Conservation (phyloP, 305 asterid genomes). For the Petunia hybrid region DNA sequence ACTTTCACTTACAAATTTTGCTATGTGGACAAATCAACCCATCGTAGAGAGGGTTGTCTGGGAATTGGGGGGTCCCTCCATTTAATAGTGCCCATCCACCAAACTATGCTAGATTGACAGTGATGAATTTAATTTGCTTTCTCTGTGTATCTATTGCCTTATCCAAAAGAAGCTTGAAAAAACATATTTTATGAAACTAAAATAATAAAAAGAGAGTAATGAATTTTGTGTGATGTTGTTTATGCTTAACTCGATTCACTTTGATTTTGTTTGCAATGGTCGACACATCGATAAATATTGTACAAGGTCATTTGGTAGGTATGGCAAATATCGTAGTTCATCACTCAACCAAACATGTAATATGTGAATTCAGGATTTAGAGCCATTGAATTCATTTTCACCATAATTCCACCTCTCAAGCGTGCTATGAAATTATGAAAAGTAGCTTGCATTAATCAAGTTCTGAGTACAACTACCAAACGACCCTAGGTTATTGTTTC, state of each 20-base stretch:
- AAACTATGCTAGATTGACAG: background rate
- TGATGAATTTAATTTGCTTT: background rate
- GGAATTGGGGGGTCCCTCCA: background rate
- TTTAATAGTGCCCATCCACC: slow-evolving; percentile 23
- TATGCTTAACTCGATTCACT: background rate
- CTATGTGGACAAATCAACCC: slow-evolving; percentile 18
- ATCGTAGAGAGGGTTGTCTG: slow-evolving; percentile 14
- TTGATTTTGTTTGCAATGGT: background rate
- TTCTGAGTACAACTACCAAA: background rate
- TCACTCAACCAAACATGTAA: too few relatives aligned
- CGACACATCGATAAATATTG: background rate
- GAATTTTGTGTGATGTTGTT: slow-evolving; percentile 5
- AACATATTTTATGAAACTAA: background rate
- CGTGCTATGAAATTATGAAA: background rate
- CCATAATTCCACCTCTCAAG: background rate
- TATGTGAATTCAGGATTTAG: too few relatives aligned
- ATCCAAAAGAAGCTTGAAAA: slow-evolving; percentile 6
- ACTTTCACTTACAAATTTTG: slow-evolving; percentile 26
- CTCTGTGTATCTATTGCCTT: slow-evolving; percentile 5
- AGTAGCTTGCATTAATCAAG: background rate
- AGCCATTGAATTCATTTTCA: too few relatives aligned
- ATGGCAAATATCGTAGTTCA: background rate
- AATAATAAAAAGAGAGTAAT: background rate
- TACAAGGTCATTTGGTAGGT: background rate
- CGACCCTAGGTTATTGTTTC: background rate